Evolutionary conservation across 2,329 filamentous ascomycete genomes (phyloP).

Genomic region (Scytalidium lignicola): DNA sequence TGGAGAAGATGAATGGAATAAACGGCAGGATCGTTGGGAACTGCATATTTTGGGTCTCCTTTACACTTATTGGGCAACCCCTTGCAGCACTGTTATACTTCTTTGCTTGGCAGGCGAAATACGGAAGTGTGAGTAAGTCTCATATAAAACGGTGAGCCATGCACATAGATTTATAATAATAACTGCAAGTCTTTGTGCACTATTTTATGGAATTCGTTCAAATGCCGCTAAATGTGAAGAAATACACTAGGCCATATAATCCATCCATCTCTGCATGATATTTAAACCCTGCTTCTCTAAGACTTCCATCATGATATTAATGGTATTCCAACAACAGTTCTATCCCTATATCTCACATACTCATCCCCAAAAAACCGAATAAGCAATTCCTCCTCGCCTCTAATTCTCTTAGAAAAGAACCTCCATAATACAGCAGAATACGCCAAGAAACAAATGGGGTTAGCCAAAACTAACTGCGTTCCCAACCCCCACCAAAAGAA

Average conservation of each 20-base stretch:
- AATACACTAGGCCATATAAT: too few relatives aligned
- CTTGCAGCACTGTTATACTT: conserved; percentile 91
- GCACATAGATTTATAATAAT: too few relatives aligned
- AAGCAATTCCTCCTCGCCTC: conserved; percentile 73
- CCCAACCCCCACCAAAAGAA: conserved; percentile 99
- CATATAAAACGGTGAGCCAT: background rate
- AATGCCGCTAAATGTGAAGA: too few relatives aligned
- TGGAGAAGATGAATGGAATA: conserved; percentile 73
- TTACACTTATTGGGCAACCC: conserved; percentile 92
- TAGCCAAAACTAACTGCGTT: conserved; percentile 85
- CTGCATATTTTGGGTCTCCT: conserved; percentile 92
- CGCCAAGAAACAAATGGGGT: conserved; percentile 68
- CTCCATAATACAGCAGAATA: conserved; percentile 76
- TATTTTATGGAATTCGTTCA: too few relatives aligned
- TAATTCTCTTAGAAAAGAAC: conserved; percentile 75
- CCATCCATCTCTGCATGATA: too few relatives aligned
- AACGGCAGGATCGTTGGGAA: conserved; percentile 81
- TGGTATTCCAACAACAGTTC: conserved; percentile 74
- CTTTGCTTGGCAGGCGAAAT: conserved; percentile 98
- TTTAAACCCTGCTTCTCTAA: too few relatives aligned
- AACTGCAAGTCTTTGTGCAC: too few relatives aligned
- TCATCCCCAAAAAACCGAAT: conserved; percentile 79
- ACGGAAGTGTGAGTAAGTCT: conserved; percentile 66
- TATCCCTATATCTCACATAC: conserved; percentile 68
- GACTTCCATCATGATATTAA: conserved; percentile 47